Percentiles rank a stretch among this genome's conserved stretches.
phyloP scores from a whole-genome alignment of 192 early-diverging fungal species.

The Podila horticola region DNA sequence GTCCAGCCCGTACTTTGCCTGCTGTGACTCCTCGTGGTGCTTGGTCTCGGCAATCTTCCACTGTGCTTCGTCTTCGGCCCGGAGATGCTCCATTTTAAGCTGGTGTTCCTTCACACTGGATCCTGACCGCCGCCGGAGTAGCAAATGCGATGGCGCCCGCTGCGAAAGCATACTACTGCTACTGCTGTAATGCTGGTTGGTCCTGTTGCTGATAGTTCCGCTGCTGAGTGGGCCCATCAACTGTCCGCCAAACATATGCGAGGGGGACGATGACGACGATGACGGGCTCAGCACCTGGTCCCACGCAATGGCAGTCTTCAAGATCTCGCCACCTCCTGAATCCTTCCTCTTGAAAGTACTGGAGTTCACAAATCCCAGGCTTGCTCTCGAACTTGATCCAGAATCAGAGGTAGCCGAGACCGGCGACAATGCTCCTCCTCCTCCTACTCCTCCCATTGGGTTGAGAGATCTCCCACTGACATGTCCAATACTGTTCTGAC shows the following conservation, averaged over 20 bases:
- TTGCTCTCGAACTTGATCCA: not conserved
- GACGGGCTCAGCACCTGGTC: constrained; percentile 2
- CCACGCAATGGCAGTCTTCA: constrained; percentile 28
- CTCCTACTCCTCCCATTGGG: too few relatives aligned
- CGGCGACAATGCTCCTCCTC: too few relatives aligned
- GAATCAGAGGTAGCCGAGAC: too few relatives aligned
- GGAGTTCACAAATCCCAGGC: too few relatives aligned
- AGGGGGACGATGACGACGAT: not conserved
- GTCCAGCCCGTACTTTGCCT: constrained; percentile 33
- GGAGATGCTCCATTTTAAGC: not conserved
- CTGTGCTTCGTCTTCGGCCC: not conserved
- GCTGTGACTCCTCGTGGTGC: constrained; percentile 25
- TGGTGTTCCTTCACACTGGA: constrained; percentile 13
- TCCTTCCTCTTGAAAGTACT: too few relatives aligned
- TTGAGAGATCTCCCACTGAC: too few relatives aligned
- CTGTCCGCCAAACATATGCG: not conserved
- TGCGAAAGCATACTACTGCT: not conserved
- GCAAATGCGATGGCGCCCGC: not conserved
- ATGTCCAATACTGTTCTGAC: too few relatives aligned
- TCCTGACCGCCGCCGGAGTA: constrained; percentile 24
- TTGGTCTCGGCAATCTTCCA: constrained; percentile 21
- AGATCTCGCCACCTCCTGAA: not conserved
- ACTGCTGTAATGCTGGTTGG: not conserved
- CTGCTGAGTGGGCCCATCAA: not conserved
- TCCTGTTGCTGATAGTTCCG: not conserved